These are phyloP conservation scores for Eucalyptus victrix DNA, from an alignment of 345 rosid species.

Conservation along the genomic window DNA sequence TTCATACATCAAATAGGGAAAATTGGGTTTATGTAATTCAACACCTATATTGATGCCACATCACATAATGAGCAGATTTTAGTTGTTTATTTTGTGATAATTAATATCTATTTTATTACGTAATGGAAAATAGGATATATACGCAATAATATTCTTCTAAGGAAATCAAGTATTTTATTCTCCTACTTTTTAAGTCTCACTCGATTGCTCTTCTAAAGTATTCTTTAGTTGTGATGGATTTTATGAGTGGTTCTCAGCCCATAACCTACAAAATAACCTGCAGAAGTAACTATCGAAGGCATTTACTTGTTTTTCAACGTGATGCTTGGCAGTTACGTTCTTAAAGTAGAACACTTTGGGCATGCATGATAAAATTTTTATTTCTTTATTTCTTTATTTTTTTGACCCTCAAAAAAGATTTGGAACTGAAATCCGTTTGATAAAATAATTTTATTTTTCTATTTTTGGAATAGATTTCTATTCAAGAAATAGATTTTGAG, in stretches of 20 bases:
- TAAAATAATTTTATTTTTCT: no score
- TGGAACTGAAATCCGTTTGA: accelerated
- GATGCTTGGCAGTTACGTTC: not conserved
- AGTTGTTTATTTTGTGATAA: not conserved
- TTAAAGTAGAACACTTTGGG: no score
- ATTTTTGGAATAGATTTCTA: no score
- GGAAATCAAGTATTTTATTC: not conserved
- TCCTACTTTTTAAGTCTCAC: not conserved
- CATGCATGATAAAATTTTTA: no score
- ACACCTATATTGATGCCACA: not conserved
- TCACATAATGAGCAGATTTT: not conserved
- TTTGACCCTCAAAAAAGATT: no score
- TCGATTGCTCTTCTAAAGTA: not conserved
- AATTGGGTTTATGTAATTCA: not conserved
- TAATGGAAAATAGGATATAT: not conserved
- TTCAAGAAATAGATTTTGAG: no score
- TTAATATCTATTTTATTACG: not conserved
- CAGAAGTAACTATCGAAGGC: not conserved
- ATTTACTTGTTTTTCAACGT: not conserved
- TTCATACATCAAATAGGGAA: not conserved
- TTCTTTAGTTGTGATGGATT: not conserved
- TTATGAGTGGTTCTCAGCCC: not conserved
- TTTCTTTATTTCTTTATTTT: no score
- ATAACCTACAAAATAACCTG: not conserved
- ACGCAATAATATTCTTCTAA: not conserved